A percentile compares a stretch with the other conserved stretches of the same genome.
Evolutionary conservation across 164 flowering plant species (phyloP).

Genomic region (Euptelea pleiosperma): DNA sequence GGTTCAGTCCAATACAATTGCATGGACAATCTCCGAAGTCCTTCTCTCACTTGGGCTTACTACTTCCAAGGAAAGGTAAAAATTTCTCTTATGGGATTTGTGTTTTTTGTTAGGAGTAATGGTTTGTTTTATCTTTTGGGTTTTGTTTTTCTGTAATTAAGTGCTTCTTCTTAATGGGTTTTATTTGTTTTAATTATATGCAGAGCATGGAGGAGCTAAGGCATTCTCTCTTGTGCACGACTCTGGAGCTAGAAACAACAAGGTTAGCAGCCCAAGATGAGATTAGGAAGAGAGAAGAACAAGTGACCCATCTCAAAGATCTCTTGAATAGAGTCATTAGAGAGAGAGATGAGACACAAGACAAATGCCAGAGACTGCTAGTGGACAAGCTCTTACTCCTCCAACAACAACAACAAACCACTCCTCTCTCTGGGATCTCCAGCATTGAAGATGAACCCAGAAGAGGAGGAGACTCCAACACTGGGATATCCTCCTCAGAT

Average conservation of each 20-base stretch:
- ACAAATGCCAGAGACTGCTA: slow-evolving; percentile 46
- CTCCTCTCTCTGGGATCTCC: slow-evolving; percentile 38
- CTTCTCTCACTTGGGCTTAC: slow-evolving; percentile 51
- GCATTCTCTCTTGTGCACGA: slow-evolving; percentile 47
- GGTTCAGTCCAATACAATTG: too few relatives aligned
- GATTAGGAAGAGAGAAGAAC: slow-evolving; percentile 57
- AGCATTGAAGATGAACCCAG: slow-evolving; percentile 64
- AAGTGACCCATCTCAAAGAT: slow-evolving; percentile 43
- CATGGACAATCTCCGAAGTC: slow-evolving; percentile 49
- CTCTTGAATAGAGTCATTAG: slow-evolving; percentile 34
- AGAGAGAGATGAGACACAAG: slow-evolving; percentile 66
- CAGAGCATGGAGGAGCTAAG: slow-evolving; percentile 66
- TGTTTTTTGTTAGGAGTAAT: neutral
- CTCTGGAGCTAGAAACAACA: slow-evolving; percentile 66
- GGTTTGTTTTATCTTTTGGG: neutral
- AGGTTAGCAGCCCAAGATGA: slow-evolving; percentile 55
- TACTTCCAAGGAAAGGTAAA: slow-evolving; percentile 74
- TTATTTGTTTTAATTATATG: too few relatives aligned
- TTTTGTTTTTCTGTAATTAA: neutral
- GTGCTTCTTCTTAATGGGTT: neutral
- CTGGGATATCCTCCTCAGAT: slow-evolving; percentile 66
- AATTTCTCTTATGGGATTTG: neutral
- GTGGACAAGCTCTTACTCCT: slow-evolving; percentile 44
- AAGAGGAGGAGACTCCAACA: slow-evolving; percentile 54
- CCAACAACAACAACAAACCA: slow-evolving; percentile 40